Evolutionary conservation across 1,284 basidiomycete genomes (phyloP).

Genomic region (Porogramme epimiltina): DNA sequence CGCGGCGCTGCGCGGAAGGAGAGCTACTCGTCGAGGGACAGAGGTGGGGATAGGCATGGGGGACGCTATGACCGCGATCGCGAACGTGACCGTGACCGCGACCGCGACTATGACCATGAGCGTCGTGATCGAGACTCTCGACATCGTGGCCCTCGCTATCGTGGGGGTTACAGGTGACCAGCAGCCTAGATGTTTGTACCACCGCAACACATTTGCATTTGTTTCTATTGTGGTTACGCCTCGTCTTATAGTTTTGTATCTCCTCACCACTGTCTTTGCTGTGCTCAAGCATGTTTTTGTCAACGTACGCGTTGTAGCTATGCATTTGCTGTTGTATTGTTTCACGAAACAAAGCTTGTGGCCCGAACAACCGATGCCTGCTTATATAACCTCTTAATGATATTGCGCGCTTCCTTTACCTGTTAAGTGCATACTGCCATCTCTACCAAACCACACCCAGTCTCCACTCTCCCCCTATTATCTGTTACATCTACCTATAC

Average conservation of each 20-base stretch:
- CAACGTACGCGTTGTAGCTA: too few relatives aligned
- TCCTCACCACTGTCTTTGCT: background rate
- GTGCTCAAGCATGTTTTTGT: too few relatives aligned
- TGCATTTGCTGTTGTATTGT: too few relatives aligned
- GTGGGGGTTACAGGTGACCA: conserved; percentile 33
- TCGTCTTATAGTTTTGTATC: background rate
- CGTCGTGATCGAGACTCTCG: conserved; percentile 2
- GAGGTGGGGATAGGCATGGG: background rate
- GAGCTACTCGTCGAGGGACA: conserved; percentile 16
- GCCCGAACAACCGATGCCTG: background rate
- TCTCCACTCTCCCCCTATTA: background rate
- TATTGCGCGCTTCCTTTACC: background rate
- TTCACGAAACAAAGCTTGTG: too few relatives aligned
- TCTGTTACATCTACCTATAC: background rate
- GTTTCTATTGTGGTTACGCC: background rate
- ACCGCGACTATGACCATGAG: conserved; percentile 5
- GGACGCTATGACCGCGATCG: conserved; percentile 21
- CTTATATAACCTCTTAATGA: background rate
- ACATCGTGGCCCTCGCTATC: conserved; percentile 30
- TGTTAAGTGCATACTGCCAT: background rate
- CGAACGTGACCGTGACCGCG: conserved; percentile 13
- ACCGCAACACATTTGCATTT: too few relatives aligned
- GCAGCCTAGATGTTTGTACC: too few relatives aligned
- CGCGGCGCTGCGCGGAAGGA: conserved; percentile 27
- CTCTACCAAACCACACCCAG: background rate